A percentile compares a stretch with the other conserved stretches of the same genome.
These are phyloP conservation scores for Trichoderma polysporum DNA, from an alignment of 2,329 filamentous ascomycete genomes.

Conservation along the genomic window DNA sequence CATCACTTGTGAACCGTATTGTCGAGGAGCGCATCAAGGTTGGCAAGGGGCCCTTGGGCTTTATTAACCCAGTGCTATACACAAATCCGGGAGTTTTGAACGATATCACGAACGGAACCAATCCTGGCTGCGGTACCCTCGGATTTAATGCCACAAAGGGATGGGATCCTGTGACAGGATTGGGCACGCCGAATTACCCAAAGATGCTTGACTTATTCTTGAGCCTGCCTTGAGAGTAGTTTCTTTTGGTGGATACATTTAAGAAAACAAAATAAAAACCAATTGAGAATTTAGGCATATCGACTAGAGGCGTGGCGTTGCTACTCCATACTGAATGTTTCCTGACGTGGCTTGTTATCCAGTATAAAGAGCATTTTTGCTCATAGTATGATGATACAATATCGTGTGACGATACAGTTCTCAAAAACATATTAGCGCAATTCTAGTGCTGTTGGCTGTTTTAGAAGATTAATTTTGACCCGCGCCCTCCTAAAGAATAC, in stretches of 20 bases:
- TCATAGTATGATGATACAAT: too few relatives aligned
- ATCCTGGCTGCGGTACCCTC: slow-evolving; percentile 34
- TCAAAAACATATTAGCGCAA: background rate
- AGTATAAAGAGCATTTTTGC: too few relatives aligned
- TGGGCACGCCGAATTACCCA: slow-evolving; percentile 21
- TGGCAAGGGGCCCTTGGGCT: slow-evolving; percentile 41
- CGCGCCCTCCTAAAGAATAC: background rate
- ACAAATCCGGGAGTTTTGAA: background rate
- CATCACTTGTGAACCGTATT: slow-evolving; percentile 26
- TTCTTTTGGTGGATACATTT: background rate
- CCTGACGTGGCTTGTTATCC: too few relatives aligned
- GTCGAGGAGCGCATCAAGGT: slow-evolving; percentile 24
- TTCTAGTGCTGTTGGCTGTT: too few relatives aligned
- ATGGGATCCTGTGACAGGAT: slow-evolving; percentile 21
- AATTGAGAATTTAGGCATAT: background rate
- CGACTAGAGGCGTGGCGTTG: background rate
- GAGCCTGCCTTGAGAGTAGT: background rate
- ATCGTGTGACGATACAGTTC: too few relatives aligned
- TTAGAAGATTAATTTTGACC: background rate
- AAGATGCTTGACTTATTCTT: slow-evolving; percentile 19
- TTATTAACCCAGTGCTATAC: slow-evolving; percentile 26
- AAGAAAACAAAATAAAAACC: background rate
- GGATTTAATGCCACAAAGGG: slow-evolving; percentile 30
- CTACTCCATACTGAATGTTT: too few relatives aligned
- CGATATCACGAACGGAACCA: slow-evolving; percentile 22